Conservation (phyloP, 495 filamentous ascomycete genomes). For the Letharia lupina region DNA sequence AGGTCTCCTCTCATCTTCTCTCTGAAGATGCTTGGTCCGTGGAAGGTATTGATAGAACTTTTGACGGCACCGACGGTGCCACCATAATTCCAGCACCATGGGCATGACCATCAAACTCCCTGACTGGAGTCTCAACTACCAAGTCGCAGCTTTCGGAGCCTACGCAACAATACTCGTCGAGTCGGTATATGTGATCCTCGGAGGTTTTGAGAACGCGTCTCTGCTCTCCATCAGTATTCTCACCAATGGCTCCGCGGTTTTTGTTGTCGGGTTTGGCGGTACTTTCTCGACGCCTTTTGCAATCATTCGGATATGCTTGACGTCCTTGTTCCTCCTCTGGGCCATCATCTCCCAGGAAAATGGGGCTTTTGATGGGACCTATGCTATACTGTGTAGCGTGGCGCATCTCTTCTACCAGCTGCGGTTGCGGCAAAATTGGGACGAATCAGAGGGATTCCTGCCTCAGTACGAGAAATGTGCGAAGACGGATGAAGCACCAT, state of each 20-base stretch:
- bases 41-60: background rate
- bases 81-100: background rate
- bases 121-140: constrained; percentile 1
- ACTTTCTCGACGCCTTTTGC: background rate
- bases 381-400: background rate
- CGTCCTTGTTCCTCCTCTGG: background rate
- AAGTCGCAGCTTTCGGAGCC: background rate
- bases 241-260: background rate
- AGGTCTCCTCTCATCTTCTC: background rate
- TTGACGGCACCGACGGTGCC: background rate
- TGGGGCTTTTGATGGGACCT: background rate
- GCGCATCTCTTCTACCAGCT: background rate
- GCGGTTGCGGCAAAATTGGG: no score
- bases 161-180: constrained; percentile 1
- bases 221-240: constrained; percentile 2
- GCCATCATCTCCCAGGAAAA: background rate
- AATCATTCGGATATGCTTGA: background rate
- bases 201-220: constrained; percentile 2
- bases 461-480: background rate
- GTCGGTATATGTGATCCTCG: background rate
- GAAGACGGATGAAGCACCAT: background rate
- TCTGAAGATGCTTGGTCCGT: background rate
- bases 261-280: background rate
- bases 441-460: background rate
- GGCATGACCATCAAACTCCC: background rate